Percentiles rank a stretch among this genome's conserved stretches.
Evolutionary conservation across 2,329 filamentous ascomycete genomes (phyloP).

Genomic region (Graphilbum fragrans): DNA sequence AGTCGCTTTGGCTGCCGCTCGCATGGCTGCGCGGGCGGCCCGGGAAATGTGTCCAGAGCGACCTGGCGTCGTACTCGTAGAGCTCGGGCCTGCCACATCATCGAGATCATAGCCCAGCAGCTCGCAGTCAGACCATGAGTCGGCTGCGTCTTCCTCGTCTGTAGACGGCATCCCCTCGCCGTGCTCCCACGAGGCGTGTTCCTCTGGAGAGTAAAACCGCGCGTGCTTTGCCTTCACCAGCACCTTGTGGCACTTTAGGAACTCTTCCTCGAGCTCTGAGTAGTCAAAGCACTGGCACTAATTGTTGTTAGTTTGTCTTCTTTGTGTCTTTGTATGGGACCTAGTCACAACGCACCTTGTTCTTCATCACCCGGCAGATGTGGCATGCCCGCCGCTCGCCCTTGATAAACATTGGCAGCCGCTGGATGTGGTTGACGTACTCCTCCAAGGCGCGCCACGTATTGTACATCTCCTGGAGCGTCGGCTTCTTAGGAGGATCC

Average conservation of each 20-base stretch:
- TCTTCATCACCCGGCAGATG: conserved; percentile 6
- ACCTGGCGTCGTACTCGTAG: no score
- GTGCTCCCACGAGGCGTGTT: not conserved
- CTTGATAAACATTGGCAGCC: conserved; percentile 9
- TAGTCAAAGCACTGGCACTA: conserved; percentile 11
- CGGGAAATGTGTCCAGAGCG: no score
- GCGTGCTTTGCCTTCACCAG: conserved; percentile 3
- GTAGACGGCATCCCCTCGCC: not conserved
- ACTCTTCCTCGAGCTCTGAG: conserved; percentile 4
- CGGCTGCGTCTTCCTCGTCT: not conserved
- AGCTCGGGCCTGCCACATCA: no score
- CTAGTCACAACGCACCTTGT: not conserved
- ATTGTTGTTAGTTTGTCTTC: no score
- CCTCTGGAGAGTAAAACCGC: not conserved
- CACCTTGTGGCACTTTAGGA: conserved; percentile 1
- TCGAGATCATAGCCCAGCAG: no score
- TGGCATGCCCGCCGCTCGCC: conserved; percentile 8
- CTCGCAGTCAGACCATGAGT: no score
- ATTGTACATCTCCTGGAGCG: conserved; percentile 12
- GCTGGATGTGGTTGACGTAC: conserved; percentile 4
- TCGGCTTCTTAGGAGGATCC: conserved; percentile 4
- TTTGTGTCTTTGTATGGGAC: no score
- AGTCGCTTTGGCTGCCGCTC: no score
- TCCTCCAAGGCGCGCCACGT: conserved; percentile 9
- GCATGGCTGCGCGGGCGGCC: no score